These are phyloP conservation scores for Zygosaccharomyces kombuchaensis DNA, from an alignment of 805 yeast genomes.

Conservation along the genomic window DNA sequence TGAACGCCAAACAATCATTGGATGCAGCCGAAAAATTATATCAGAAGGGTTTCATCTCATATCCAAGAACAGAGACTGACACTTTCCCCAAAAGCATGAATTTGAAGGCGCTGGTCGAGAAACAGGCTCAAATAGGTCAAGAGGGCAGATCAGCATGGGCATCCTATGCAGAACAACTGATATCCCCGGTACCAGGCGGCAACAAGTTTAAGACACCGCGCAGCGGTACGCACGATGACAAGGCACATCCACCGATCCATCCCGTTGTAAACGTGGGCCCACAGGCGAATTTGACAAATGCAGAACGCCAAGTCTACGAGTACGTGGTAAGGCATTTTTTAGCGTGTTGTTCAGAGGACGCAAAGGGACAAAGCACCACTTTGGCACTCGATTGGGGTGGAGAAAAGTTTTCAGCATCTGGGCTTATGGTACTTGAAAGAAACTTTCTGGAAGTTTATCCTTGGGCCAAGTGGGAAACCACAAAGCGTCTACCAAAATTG, in stretches of 20 bases:
- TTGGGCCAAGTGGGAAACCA: slow-evolving; percentile 72
- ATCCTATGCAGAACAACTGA: slow-evolving; percentile 46
- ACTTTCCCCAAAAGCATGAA: slow-evolving; percentile 75
- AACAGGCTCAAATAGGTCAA: slow-evolving; percentile 42
- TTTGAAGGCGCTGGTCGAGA: slow-evolving; percentile 52
- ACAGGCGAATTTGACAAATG: slow-evolving; percentile 24
- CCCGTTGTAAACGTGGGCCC: slow-evolving; percentile 49
- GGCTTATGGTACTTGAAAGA: slow-evolving; percentile 64
- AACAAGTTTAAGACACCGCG: slow-evolving; percentile 63
- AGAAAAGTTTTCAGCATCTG: slow-evolving; percentile 69
- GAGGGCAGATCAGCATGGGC: slow-evolving; percentile 80
- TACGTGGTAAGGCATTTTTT: slow-evolving; percentile 79
- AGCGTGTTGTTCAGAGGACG: slow-evolving; percentile 91
- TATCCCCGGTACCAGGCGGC: slow-evolving; percentile 36
- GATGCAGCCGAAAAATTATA: slow-evolving; percentile 80
- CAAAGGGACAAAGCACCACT: slow-evolving; percentile 66
- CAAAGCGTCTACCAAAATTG: slow-evolving; percentile 63
- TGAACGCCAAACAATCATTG: slow-evolving; percentile 77
- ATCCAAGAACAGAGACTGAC: slow-evolving; percentile 98
- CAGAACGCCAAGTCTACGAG: slow-evolving; percentile 75
- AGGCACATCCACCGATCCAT: slow-evolving; percentile 98
- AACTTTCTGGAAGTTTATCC: slow-evolving; percentile 79
- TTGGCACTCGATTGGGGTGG: slow-evolving; percentile 70
- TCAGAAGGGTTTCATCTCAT: slow-evolving; percentile 80
- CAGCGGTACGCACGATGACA: slow-evolving; percentile 78